Evolutionary conservation across 441 rosid species (phyloP), one percentile per base, ranked within the genome.

Genomic region (Sinapis alba): DNA sequence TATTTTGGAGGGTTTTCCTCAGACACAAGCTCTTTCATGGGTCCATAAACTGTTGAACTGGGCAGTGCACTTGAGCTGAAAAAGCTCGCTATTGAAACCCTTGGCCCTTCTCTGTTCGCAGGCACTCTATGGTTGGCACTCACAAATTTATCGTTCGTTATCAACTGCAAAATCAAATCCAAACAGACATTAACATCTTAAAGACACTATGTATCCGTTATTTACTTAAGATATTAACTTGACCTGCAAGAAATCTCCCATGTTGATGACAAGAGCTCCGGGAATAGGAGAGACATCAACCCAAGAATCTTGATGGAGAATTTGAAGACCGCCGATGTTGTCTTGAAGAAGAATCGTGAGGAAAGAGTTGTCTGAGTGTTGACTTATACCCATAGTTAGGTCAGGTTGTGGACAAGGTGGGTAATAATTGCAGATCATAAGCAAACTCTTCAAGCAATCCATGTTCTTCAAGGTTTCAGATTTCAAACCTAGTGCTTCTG

Each of bases 211-310:
- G 20, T 3, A 12, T 45, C 53, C 0, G 50, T 23, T 1, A 58
- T 9, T 64, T 26, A 6, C 54, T 50, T 16, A 5, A 45, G 36
- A 16, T 11, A 2, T 26, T 36, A 9, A 16, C 26, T 18, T 0
- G 30, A 87, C 93, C 87, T 88, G 85, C 50, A 88, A 67, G 13
- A 82, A 67, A 27, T 88, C 88, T 21, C 90, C 90, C 20, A 85
- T 23, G 13, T 86, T 88, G 75, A 88, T 74, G 57, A 88, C 86
- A 20, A 88, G 73, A 72, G 90, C 90, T 18, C 83, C 86, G 0
- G 82, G 78, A 7, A 76, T 27, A 1, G 88, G 87, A 11, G 84
- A 77, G 26, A 86, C 83, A 61, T 85, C 80, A 10, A 84, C 43
- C 90, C 89, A 85, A 2, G 84, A 78, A 11, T 78, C 88, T 16